phyloP scores from a whole-genome alignment of 192 early-diverging fungal species.

The Coemansia sp. region DNA sequence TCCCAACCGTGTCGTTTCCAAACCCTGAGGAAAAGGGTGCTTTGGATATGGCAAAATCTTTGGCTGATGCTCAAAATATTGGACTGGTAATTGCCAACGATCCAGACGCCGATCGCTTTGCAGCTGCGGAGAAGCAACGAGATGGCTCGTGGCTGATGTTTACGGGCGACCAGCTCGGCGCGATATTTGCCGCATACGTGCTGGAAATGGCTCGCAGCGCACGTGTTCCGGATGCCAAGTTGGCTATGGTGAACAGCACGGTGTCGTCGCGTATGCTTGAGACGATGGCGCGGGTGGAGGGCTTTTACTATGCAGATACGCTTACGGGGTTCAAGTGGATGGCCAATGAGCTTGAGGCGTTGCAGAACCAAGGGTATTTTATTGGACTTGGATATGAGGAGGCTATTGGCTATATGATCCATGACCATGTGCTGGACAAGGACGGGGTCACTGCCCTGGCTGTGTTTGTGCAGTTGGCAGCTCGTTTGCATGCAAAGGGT shows the following conservation, averaged over 20 bases:
- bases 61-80: slow-evolving; percentile 59
- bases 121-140: slow-evolving; percentile 77
- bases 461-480: slow-evolving; percentile 74
- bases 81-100: slow-evolving; percentile 87
- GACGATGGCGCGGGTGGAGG: slow-evolving; percentile 69
- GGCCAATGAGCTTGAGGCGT: slow-evolving; percentile 73
- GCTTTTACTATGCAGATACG: slow-evolving; percentile 85
- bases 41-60: slow-evolving; percentile 68
- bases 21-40: slow-evolving; percentile 91
- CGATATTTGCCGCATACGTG: slow-evolving; percentile 69
- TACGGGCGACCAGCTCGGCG: slow-evolving; percentile 89
- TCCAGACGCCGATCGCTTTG: slow-evolving; percentile 92
- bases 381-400: slow-evolving; percentile 91
- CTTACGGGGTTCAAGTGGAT: slow-evolving; percentile 98
- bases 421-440: slow-evolving; percentile 81
- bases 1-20: slow-evolving; percentile 85
- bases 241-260: slow-evolving; percentile 82
- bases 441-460: slow-evolving; percentile 87
- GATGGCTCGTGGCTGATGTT: slow-evolving; percentile 77
- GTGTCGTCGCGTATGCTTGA: slow-evolving; percentile 86
- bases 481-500: slow-evolving; percentile 64
- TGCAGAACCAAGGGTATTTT: slow-evolving; percentile 65
- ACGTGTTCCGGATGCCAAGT: slow-evolving; percentile 55
- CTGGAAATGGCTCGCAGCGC: slow-evolving; percentile 56
- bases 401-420: slow-evolving; percentile 88